Percentiles rank a stretch among this genome's conserved stretches.
phyloP scores from a whole-genome alignment of 2,329 filamentous ascomycete genomes.

The Colletotrichum sp. region DNA sequence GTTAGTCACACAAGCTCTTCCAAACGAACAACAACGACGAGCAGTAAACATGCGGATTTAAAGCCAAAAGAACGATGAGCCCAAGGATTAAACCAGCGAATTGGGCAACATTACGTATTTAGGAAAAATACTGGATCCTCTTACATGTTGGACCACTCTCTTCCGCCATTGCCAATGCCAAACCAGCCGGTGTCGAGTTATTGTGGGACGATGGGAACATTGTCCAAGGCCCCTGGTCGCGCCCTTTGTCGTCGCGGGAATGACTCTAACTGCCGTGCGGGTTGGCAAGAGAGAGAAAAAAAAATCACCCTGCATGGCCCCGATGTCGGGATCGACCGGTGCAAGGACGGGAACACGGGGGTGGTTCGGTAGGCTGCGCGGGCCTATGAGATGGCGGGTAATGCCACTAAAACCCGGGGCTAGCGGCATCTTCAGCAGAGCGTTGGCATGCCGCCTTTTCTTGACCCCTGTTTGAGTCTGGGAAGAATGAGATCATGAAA shows the following conservation, averaged over 20 bases:
- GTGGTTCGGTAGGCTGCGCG: not conserved
- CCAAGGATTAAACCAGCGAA: not conserved
- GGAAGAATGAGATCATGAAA: not conserved
- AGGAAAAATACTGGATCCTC: slow-evolving; percentile 17
- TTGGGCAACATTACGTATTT: slow-evolving; percentile 13
- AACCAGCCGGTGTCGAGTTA: slow-evolving; percentile 13
- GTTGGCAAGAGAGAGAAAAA: not conserved
- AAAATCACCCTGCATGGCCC: slow-evolving; percentile 1
- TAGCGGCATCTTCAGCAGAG: not conserved
- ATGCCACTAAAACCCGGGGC: slow-evolving; percentile 9
- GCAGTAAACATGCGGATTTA: not conserved
- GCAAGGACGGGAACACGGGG: slow-evolving; percentile 8
- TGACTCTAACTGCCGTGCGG: not conserved
- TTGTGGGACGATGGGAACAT: slow-evolving; percentile 12
- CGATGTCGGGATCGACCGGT: slow-evolving; percentile 22
- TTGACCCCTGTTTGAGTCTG: not conserved
- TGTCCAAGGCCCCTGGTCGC: slow-evolving; percentile 16
- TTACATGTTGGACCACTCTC: slow-evolving; percentile 22
- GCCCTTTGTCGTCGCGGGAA: slow-evolving; percentile 11
- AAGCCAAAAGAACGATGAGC: not conserved
- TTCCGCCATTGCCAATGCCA: slow-evolving; percentile 20
- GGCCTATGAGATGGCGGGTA: not conserved
- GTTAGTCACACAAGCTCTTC: slow-evolving; percentile 1
- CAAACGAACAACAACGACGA: not conserved
- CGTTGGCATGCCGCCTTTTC: not conserved